Base-by-base conservation (phyloP, 176 grass and related monocot genomes). In the Oryza australiensis region DNA sequence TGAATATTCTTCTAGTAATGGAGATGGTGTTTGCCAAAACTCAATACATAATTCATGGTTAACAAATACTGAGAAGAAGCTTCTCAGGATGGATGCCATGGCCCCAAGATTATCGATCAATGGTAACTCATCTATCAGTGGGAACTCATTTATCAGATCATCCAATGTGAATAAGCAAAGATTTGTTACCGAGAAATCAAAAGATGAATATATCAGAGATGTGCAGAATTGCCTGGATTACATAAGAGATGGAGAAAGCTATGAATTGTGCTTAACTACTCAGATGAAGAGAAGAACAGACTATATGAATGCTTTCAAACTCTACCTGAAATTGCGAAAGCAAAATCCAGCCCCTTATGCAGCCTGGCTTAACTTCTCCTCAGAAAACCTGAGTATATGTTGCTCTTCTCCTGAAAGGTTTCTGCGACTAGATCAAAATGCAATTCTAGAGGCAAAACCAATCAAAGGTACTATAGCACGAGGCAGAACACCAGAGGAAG, bases 401-500 rank as follows among this genome's bases (percentile, higher is more conserved):
- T 99, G 93, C 78, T 95, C 93, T 80, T 99, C 91, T 76, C 96
- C 96, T 34, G 96, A 99, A 82, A 86, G 96, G 49, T 99, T 99
- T 87, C 81, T 99, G 74, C 83, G 74, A 60, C 86, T 99, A 43
- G 91, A 95, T 75, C 78, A 26, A 62, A 71, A 85, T 14, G 81
- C 70, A 86, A 40, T 92, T 74, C 83, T 99, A 45, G 96, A 99
- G 81, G 96, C 96, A 43, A 99, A 99, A 77, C 96, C 93, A n/a
- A 99, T 99, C 65, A 99, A 95, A 82, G 96, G 96, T 72, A 99
- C 93, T 32, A 90, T 95, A 90, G 81, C 96, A 76, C 93, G 93
- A 26, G 96, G 96, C 72, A 90, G 86, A 86, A 99, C 93, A 68
- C 74, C 32, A 26, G 89, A 93, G 62, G 96, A 99, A 89, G 96